Conservation (phyloP, 2,329 filamentous ascomycete genomes). For the Magnaporthiopsis poae region DNA sequence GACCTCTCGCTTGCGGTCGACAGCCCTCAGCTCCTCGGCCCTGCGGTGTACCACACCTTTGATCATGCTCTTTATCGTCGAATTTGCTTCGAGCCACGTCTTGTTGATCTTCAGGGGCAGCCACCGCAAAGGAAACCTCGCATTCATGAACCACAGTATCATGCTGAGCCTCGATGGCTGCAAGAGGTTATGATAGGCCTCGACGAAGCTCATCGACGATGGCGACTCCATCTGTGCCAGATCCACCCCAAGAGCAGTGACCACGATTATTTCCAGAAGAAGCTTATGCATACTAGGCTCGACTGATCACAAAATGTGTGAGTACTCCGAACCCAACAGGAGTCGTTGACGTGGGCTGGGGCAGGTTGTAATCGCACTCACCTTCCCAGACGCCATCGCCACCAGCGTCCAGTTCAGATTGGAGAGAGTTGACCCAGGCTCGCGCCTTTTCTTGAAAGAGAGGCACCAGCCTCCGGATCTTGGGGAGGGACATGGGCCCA, state of each 20-base stretch:
- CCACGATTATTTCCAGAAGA: conserved; percentile 25
- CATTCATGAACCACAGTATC: conserved; percentile 9
- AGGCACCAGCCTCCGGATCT: conserved; percentile 27
- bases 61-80: conserved; percentile 24
- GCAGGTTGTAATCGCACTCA: neutral
- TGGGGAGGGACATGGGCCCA: conserved; percentile 27
- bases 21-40: conserved; percentile 14
- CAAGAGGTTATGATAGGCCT: conserved; percentile 23
- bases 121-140: conserved; percentile 14
- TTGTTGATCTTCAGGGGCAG: conserved; percentile 29
- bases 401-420: conserved; percentile 16
- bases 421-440: conserved; percentile 21
- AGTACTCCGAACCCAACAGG: neutral
- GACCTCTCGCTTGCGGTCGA: no score
- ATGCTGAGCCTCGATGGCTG: conserved; percentile 22
- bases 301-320: neutral
- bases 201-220: conserved; percentile 15
- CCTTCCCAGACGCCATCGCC: conserved; percentile 10
- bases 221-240: conserved; percentile 20
- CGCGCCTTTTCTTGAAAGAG: conserved; percentile 26
- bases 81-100: conserved; percentile 19
- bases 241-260: conserved; percentile 26
- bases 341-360: no score
- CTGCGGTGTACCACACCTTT: conserved; percentile 23
- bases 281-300: conserved; percentile 19